Percentiles rank a stretch among this genome's conserved stretches.
These are phyloP conservation scores for Neonectria faginata DNA, from an alignment of 2,329 filamentous ascomycete genomes.

Conservation along the genomic window DNA sequence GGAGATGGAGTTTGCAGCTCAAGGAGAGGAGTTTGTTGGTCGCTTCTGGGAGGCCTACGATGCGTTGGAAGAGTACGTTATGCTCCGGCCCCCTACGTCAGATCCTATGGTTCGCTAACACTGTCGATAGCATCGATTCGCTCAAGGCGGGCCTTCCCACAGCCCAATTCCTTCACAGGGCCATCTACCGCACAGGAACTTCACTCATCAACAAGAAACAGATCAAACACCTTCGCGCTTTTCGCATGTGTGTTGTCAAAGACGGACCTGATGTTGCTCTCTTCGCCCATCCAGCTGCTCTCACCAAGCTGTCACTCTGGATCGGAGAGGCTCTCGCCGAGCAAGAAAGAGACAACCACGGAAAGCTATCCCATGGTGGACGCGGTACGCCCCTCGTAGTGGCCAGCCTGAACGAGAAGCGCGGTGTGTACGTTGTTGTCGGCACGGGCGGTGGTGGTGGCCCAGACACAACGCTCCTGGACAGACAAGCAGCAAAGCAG, in stretches of 20 bases:
- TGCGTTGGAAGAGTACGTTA: conserved; percentile 73
- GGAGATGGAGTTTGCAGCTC: conserved; percentile 62
- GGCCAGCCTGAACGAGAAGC: conserved; percentile 86
- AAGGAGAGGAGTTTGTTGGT: conserved; percentile 73
- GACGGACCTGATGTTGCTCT: conserved; percentile 92
- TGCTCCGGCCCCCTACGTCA: background rate
- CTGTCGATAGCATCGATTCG: conserved; percentile 71
- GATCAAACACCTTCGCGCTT: conserved; percentile 90
- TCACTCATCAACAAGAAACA: conserved; percentile 92
- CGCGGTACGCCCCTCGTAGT: conserved; percentile 89
- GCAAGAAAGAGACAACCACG: conserved; percentile 82
- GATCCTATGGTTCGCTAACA: conserved; percentile 11
- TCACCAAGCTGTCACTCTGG: conserved; percentile 95
- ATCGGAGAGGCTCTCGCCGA: conserved; percentile 91
- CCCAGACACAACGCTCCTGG: conserved; percentile 75
- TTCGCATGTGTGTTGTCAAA: conserved; percentile 95
- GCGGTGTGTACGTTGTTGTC: conserved; percentile 91
- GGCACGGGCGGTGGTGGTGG: conserved; percentile 90
- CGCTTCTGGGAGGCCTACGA: conserved; percentile 81
- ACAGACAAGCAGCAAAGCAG: conserved; percentile 74
- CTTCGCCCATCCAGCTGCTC: conserved; percentile 90
- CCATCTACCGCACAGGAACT: conserved; percentile 93
- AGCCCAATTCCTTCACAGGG: conserved; percentile 89
- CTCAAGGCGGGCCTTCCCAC: conserved; percentile 82
- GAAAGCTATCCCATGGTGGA: conserved; percentile 74